Evolutionary conservation across 352 stramenopile species (phyloP).

Genomic region (Thalassiosira ordinaria): DNA sequence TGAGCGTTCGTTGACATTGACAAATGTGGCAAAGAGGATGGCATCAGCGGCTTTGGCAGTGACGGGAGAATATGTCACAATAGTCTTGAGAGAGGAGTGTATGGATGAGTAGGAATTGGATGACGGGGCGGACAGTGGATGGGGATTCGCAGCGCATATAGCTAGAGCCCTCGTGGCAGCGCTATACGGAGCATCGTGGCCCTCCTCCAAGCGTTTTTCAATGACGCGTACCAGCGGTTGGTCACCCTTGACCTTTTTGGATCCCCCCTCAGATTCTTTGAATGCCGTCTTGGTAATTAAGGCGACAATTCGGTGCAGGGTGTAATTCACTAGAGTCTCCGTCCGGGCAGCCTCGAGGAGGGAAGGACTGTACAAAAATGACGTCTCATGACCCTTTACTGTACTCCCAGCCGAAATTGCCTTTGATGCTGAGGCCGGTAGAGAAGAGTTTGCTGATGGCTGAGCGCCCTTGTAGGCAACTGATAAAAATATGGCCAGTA

Average conservation of each 20-base stretch:
- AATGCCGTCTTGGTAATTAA: constrained; percentile 62
- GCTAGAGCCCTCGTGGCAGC: constrained; percentile 59
- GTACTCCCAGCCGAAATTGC: constrained; percentile 40
- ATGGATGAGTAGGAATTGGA: constrained; percentile 45
- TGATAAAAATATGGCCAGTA: constrained; percentile 67
- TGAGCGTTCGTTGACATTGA: constrained; percentile 65
- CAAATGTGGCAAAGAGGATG: constrained; percentile 62
- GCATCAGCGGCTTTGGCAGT: constrained; percentile 41
- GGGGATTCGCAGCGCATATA: constrained; percentile 60
- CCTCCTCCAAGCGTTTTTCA: constrained; percentile 33
- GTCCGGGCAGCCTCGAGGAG: constrained; percentile 56
- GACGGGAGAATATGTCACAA: constrained; percentile 61
- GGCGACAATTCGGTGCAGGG: constrained; percentile 71
- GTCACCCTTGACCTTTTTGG: constrained; percentile 7
- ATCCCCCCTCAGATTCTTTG: constrained; percentile 42
- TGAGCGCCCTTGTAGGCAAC: constrained; percentile 34
- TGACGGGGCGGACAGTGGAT: constrained; percentile 8
- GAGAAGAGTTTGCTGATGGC: constrained; percentile 22
- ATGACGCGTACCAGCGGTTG: constrained; percentile 48
- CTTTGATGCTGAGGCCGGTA: constrained; percentile 61
- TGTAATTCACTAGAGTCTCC: constrained; percentile 57
- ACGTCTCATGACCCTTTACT: constrained; percentile 54
- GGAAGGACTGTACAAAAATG: constrained; percentile 69
- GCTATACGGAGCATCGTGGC: constrained; percentile 32
- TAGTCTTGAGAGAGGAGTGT: constrained; percentile 53